Evolutionary conservation across 164 flowering plant genomes (phyloP).

Genomic region (Santalum album): DNA sequence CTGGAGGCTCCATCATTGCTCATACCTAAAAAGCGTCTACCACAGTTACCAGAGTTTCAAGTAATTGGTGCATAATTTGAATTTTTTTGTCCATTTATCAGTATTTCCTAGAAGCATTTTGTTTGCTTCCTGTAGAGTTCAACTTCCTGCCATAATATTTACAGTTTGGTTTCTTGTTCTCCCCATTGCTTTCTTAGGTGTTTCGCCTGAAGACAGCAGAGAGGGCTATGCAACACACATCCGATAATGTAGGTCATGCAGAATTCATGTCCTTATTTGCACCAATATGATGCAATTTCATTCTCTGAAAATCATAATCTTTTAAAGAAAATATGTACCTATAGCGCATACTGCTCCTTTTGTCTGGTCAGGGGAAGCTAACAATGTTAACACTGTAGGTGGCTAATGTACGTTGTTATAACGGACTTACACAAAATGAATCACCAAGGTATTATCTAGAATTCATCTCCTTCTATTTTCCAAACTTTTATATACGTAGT

Average conservation of each 20-base stretch:
- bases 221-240: not conserved
- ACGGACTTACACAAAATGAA: not conserved
- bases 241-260: not conserved
- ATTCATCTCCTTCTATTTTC: no score
- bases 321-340: not conserved
- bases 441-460: not conserved
- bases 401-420: not conserved
- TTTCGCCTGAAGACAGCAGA: conserved; percentile 4
- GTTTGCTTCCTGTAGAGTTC: no score
- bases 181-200: not conserved
- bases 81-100: not conserved
- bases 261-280: not conserved
- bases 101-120: not conserved
- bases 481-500: no score
- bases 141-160: no score
- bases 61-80: conserved; percentile 5
- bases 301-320: no score
- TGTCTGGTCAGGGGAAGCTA: not conserved
- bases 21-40: not conserved
- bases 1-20: conserved; percentile 1
- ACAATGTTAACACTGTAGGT: not conserved
- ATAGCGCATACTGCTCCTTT: not conserved
- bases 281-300: no score
- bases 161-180: no score
- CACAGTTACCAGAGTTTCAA: not conserved